Base-by-base conservation (phyloP, 192 early-diverging fungal species). In the Funneliformis mosseae region DNA sequence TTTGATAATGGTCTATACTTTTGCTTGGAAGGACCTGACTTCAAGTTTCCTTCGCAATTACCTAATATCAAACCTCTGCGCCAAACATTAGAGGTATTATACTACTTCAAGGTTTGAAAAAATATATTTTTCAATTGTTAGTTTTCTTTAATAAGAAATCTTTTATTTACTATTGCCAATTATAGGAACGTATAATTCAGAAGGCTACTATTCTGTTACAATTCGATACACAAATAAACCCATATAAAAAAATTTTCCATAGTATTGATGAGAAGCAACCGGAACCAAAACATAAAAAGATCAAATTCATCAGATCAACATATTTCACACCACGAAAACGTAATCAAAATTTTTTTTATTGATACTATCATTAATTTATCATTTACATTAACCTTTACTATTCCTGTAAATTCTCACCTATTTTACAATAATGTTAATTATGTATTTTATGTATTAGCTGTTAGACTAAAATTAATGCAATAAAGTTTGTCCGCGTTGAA, bases 1-100 rank as follows among this genome's bases (percentile, higher is more conserved):
- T 39, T 76, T 62, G 60, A 76, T n/a, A n/a, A 76, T 62, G 60
- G 39, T 39, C 55, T 76, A 2, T 76, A 76, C 27, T 76, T 76
- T 61, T 25, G 60, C 12, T 48, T 76, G 38, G 60, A 76, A 59
- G 60, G 74, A n/a, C 38, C 60, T n/a, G 28, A 4, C 12, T 76
- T 62, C 41, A 76, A 42, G 16, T 76, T 76, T 76, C 48, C 72
- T 28, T 25, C 50, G 23, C 74, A 75, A 60, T 18, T 75, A 23
- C 8, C 74, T 8, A 25, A 75, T 75, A 75, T 75, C 42, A 75
- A 75, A 38, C 28, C 45, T 59, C 74, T 75, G 9, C 50, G 27
- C 23, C n/a, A 50, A 23, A 28, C 50, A 75, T 25, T 55, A 59
- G 50, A 59, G 42, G 50, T 46, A 8, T 60, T 60, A 75, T 60